Evolutionary conservation across 2,329 filamentous ascomycete species (phyloP).

Genomic region (Neonectria punicea): DNA sequence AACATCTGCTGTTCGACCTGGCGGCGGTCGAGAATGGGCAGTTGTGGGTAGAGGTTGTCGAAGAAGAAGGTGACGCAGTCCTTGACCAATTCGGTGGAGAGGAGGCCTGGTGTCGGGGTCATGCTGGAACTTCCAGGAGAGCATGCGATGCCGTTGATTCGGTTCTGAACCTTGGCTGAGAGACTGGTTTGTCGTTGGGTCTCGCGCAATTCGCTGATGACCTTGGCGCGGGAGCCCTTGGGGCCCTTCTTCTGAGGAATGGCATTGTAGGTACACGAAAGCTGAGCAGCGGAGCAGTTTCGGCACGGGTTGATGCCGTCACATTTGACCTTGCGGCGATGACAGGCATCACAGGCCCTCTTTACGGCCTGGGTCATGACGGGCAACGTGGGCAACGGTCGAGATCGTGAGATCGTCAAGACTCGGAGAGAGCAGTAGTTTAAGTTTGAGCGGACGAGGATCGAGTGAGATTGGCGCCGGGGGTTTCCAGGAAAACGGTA

Average conservation of each 20-base stretch:
- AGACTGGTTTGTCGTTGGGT: conserved; percentile 74
- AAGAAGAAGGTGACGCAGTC: conserved; percentile 76
- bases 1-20: conserved; percentile 67
- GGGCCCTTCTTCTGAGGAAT: conserved; percentile 82
- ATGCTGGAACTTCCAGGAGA: conserved; percentile 59
- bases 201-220: conserved; percentile 78
- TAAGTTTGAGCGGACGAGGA: conserved; percentile 25
- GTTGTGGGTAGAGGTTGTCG: conserved; percentile 70
- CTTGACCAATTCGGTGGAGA: conserved; percentile 72
- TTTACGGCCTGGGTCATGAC: conserved; percentile 62
- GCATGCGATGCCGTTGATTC: conserved; percentile 65
- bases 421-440: conserved; percentile 19
- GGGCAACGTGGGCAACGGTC: conserved; percentile 23
- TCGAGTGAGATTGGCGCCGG: conserved; percentile 12
- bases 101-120: conserved; percentile 67
- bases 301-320: conserved; percentile 77
- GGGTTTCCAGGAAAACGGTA: conserved; percentile 12
- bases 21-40: conserved; percentile 70
- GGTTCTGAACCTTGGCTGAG: conserved; percentile 69
- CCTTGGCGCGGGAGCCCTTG: conserved; percentile 78
- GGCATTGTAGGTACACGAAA: conserved; percentile 79
- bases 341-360: conserved; percentile 77
- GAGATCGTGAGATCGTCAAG: conserved; percentile 9
- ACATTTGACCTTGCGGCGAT: conserved; percentile 80
- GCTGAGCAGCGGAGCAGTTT: conserved; percentile 74